Evolutionary conservation across 371 early-diverging fungal genomes (phyloP), one percentile per base, ranked within the genome.

Genomic region (Lichtheimia hyalospora): DNA sequence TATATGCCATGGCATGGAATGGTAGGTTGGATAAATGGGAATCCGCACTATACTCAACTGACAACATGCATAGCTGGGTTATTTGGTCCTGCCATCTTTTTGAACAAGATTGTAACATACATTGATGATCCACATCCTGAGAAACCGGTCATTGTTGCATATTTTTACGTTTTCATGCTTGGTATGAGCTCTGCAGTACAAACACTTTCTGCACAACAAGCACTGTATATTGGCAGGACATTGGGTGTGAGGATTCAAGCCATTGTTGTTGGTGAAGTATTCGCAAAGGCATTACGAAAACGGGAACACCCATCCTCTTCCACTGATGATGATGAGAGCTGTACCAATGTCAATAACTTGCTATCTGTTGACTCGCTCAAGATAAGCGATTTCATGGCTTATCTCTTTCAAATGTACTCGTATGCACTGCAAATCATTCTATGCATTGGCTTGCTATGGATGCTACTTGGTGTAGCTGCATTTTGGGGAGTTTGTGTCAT

Each of bases 401-500:
- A 18, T 5, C 44, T n/a, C 15, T 3, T 83, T 82, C 39, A 58
- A 81, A 12, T 83, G 14, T 88, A 88, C 57, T 77, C 80, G 13
- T 75, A 74, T 44, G 86, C 87, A 3, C 50, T 89, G 12, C 84
- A 84, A 58, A 78, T 88, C 23, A 23, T 72, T 2, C 53, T 89
- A n/a, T 83, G 87, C 21, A 69, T 85, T 14, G 77, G 83, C 67
- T 77, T 81, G 61, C 63, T 91, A 52, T 86, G 85, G 59, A 71
- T 69, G 54, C 67, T 88, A 18, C 68, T 92, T 39, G 92, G 90
- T n/a, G 60, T 66, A 3, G 69, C 90, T 6, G 81, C 89, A 18
- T 54, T 91, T 20, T 82, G 80, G 52, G 91, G 91, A 24, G 77
- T 90, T 2, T 60, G 73, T 5, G 67, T 85, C 57, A 83, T 87